Percentiles rank a stretch among this genome's conserved stretches.
Evolutionary conservation across 2,329 filamentous ascomycete species (phyloP).

Genomic region (Alternaria incomplexa): DNA sequence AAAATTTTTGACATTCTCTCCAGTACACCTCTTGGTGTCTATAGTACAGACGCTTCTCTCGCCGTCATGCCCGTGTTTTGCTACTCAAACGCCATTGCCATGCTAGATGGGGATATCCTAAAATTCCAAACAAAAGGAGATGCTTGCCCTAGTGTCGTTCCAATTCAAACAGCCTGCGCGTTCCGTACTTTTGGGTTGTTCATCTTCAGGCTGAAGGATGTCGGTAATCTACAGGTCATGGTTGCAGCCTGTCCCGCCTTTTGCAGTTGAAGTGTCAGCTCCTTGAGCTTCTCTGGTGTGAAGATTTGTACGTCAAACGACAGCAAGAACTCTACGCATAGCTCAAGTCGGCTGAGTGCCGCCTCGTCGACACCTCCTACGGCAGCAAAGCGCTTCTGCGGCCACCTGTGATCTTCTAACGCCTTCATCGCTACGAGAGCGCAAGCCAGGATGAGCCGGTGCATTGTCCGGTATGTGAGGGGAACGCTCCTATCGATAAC

Average conservation of each 20-base stretch:
- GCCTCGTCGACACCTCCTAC: slow-evolving; percentile 85
- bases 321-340: slow-evolving; percentile 65
- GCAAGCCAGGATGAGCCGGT: slow-evolving; percentile 83
- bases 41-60: slow-evolving; percentile 10
- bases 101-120: slow-evolving; percentile 30
- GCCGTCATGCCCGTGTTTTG: slow-evolving; percentile 2
- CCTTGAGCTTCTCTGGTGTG: slow-evolving; percentile 41
- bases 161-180: slow-evolving; percentile 17
- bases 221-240: slow-evolving; percentile 40
- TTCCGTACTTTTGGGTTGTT: slow-evolving; percentile 34
- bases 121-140: slow-evolving; percentile 23
- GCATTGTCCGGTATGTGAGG: slow-evolving; percentile 82
- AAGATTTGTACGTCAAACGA: slow-evolving; percentile 50
- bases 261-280: slow-evolving; percentile 44
- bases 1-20: slow-evolving; percentile 3
- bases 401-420: slow-evolving; percentile 88
- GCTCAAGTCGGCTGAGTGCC: slow-evolving; percentile 84
- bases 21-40: slow-evolving; percentile 10
- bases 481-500: slow-evolving; percentile 75
- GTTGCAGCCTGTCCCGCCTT: slow-evolving; percentile 49
- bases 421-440: slow-evolving; percentile 91
- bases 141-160: not conserved
- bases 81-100: slow-evolving; percentile 13
- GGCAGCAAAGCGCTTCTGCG: slow-evolving; percentile 80
- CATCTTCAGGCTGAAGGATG: slow-evolving; percentile 43